Evolutionary conservation across 176 grass and related monocot species (phyloP).

Genomic region (Juncus effusus): DNA sequence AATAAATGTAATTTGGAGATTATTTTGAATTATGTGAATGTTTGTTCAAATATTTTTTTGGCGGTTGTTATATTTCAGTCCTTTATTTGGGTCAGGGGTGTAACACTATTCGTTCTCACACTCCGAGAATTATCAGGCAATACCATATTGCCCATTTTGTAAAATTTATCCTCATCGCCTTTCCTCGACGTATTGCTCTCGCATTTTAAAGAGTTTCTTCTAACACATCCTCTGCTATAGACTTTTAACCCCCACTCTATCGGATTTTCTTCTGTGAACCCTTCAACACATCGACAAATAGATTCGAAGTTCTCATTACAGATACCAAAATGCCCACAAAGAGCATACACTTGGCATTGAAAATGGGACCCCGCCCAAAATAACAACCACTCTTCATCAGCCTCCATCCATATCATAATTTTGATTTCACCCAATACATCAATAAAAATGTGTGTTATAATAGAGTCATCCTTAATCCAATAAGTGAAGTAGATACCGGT

Average conservation of each 20-base stretch:
- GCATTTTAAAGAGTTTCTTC: constrained; percentile 41
- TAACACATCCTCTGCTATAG: constrained; percentile 35
- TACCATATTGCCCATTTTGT: constrained; percentile 14
- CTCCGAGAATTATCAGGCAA: constrained; percentile 28
- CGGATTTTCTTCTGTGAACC: constrained; percentile 29
- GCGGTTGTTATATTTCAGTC: no score
- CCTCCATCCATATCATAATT: constrained; percentile 25
- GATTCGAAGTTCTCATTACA: constrained; percentile 32
- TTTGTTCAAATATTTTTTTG: no score
- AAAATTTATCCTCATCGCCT: constrained; percentile 15
- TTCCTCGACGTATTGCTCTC: constrained; percentile 1
- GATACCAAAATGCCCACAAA: constrained; percentile 47
- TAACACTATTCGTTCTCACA: not conserved
- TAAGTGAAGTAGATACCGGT: constrained; percentile 9
- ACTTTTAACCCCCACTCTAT: constrained; percentile 43
- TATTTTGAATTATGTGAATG: no score
- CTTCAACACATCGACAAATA: constrained; percentile 8
- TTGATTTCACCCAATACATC: constrained; percentile 33
- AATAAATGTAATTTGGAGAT: no score
- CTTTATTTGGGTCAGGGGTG: no score
- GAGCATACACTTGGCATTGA: constrained; percentile 42
- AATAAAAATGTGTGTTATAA: constrained; percentile 20
- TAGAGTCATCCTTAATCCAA: constrained; percentile 14
- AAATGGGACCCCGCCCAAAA: constrained; percentile 29
- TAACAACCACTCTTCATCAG: constrained; percentile 26